These are phyloP conservation scores for Nicotiana otophora DNA, from an alignment of 257 asterid genomes.

Conservation along the genomic window DNA sequence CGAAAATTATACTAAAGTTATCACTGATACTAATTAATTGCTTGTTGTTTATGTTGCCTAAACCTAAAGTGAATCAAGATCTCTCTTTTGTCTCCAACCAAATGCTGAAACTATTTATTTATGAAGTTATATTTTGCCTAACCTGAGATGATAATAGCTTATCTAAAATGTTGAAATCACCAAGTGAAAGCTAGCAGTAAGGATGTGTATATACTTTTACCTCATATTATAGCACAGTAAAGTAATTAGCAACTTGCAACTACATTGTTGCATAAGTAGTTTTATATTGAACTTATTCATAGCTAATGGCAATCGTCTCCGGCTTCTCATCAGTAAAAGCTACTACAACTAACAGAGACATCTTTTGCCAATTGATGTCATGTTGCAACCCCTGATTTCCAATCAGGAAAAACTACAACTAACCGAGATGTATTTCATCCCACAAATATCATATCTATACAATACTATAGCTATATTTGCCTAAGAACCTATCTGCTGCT, in stretches of 20 bases:
- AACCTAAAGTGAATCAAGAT: too few species aligned
- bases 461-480: neutral
- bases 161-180: too few species aligned
- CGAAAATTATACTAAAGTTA: too few species aligned
- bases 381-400: too few species aligned
- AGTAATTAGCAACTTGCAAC: neutral
- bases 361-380: too few species aligned
- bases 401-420: neutral
- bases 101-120: too few species aligned
- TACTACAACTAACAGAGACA: too few species aligned
- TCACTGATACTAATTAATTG: too few species aligned
- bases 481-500: neutral
- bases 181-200: neutral
- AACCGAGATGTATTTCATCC: neutral
- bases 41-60: too few species aligned
- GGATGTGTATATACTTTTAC: neutral
- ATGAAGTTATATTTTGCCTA: too few species aligned
- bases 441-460: neutral
- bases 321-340: neutral
- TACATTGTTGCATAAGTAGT: neutral
- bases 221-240: neutral
- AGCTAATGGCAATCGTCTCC: neutral
- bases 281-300: neutral
- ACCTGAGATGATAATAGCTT: too few species aligned
- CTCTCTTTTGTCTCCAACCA: too few species aligned